Evolutionary conservation across 1,139 yeast species (phyloP).

Genomic region (Geotrichum restrictum): DNA sequence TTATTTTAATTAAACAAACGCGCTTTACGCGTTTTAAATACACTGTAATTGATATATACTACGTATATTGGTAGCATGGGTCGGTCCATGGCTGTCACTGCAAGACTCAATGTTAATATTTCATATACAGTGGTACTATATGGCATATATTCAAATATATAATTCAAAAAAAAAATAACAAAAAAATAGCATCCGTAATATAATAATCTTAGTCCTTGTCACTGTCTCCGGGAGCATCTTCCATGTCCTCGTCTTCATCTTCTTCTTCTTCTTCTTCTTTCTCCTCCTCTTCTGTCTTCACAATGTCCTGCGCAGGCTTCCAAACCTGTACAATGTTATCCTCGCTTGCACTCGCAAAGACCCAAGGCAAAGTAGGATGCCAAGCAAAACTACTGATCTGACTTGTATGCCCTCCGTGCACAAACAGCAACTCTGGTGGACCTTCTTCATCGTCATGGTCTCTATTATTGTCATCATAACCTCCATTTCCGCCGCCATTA

Average conservation of each 20-base stretch:
- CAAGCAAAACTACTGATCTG: slow-evolving; percentile 85
- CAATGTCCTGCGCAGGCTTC: slow-evolving; percentile 47
- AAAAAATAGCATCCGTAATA: not conserved
- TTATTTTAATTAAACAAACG: too few species aligned
- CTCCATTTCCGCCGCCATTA: too few species aligned
- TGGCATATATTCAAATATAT: too few species aligned
- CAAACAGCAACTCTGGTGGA: slow-evolving; percentile 50
- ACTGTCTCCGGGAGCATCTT: slow-evolving; percentile 2
- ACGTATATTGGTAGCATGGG: too few species aligned
- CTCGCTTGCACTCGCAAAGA: slow-evolving; percentile 75
- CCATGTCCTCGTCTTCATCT: slow-evolving; percentile 15
- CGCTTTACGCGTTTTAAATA: too few species aligned
- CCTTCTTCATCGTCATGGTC: slow-evolving; percentile 33
- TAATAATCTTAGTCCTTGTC: not conserved
- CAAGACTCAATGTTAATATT: too few species aligned
- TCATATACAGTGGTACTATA: too few species aligned
- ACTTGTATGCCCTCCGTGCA: slow-evolving; percentile 87
- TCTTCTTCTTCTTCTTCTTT: slow-evolving; percentile 37
- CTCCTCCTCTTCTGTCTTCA: slow-evolving; percentile 38
- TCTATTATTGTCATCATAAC: not conserved
- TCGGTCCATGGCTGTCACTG: too few species aligned
- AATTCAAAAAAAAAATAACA: not conserved
- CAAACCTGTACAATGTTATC: slow-evolving; percentile 86
- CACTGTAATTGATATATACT: too few species aligned
- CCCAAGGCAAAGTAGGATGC: slow-evolving; percentile 77